Percentiles rank a stretch among this genome's conserved stretches.
Evolutionary conservation across 768 basidiomycete species (phyloP).

Genomic region (Pleurotus cornucopiae): DNA sequence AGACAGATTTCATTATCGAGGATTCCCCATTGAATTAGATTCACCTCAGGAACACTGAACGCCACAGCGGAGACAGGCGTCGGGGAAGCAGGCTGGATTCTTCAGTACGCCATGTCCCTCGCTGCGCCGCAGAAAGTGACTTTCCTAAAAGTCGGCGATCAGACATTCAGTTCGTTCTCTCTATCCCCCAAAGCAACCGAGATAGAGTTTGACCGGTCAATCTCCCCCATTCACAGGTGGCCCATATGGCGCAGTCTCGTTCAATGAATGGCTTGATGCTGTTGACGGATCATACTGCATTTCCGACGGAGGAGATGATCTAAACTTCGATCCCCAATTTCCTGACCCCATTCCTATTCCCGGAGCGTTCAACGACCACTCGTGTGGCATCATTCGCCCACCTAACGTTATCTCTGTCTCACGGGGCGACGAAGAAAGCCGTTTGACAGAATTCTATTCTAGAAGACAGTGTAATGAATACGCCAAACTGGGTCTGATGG

Average conservation of each 20-base stretch:
- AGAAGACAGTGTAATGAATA: constrained; percentile 45
- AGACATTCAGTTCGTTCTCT: constrained; percentile 16
- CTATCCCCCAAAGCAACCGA: neutral
- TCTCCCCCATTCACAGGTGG: neutral
- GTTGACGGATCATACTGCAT: constrained; percentile 31
- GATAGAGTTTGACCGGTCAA: too few species aligned
- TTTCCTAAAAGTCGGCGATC: constrained; percentile 27
- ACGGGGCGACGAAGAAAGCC: constrained; percentile 32
- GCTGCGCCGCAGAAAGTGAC: constrained; percentile 24
- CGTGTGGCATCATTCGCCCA: constrained; percentile 31
- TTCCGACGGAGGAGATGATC: constrained; percentile 28
- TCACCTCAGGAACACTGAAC: constrained; percentile 7
- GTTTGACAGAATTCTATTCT: constrained; percentile 27
- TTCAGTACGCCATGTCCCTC: constrained; percentile 43
- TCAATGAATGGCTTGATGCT: constrained; percentile 33
- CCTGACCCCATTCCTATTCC: constrained; percentile 21
- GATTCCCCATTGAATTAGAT: neutral
- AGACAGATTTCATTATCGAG: neutral
- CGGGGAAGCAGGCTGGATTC: constrained; percentile 39
- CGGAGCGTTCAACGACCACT: constrained; percentile 25
- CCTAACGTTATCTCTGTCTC: constrained; percentile 42
- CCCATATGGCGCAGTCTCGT: constrained; percentile 13
- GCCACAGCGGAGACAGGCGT: constrained; percentile 19
- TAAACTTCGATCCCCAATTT: constrained; percentile 25
- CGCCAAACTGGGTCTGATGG: constrained; percentile 46